Base-by-base conservation (phyloP, 257 asterid species). In the Solanum paucissectum region DNA sequence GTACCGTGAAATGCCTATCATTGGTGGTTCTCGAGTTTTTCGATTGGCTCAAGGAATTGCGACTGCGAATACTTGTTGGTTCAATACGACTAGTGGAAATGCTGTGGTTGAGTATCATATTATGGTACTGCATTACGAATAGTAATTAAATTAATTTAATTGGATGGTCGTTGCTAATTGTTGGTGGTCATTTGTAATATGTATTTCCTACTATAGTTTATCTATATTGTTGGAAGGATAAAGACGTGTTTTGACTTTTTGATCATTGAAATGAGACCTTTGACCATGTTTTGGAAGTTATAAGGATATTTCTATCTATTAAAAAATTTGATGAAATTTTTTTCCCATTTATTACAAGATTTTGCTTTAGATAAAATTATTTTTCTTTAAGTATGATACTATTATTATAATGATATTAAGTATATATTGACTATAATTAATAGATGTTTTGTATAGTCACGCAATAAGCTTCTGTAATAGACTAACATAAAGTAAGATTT, bases 11-110 rank as follows among this genome's bases (percentile, higher is more conserved):
- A 34, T 94, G 89, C 87, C 93, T 87, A 83, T 23, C 89, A 92
- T 88, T 5, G 95, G 94, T 5, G 94, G 93, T 33, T 86, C 92
- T 10, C 93, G 95, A 7, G 90, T 40, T 13, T 94, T 94, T 68
- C 90, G 93, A 14, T 87, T 92, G 21, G 91, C 95, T 5, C 89
- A 91, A 20, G 95, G 95, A 5, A n/a, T 90, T 2, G 93, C 83
- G 23, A 87, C 83, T 3, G 84, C 89, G 0, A 88, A 42, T 14
- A 90, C 92, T 0, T 37, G 55, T 72, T 81, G 49, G 89, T 12
- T 66, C 12, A 83, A 88, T 40, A 18, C 2, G 7, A 21, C 90
- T 3, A 33, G 88, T 1, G 87, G 89, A 8, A 66, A 91, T 81
- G 93, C 90, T 4, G 36, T 91, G n/a, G 88, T 91, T 27, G 73